Base-by-base conservation (phyloP, 176 grass and related monocot genomes). In the Carex cristatella region DNA sequence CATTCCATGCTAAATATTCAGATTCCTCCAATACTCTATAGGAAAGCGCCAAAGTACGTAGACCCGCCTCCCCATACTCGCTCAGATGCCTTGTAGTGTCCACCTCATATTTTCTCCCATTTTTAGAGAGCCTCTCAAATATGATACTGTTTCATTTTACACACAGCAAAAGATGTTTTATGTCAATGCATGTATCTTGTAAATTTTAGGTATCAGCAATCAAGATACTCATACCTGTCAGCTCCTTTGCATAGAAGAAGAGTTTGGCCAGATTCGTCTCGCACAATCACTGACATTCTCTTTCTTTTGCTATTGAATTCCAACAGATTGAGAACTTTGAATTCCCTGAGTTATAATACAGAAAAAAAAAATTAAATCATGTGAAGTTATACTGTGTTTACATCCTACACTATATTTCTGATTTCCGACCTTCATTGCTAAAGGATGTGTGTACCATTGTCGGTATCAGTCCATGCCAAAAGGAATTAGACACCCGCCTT, bases 291-390 rank as follows among this genome's bases (percentile, higher is more conserved):
- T 9, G 93, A 87, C 96, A 95, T 99, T 88, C 96, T 91, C 88
- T 99, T 99, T 87, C 96, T 94, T 95, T 99, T 94, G 90, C 93
- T 99, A 80, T 91, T 95, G 68, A 95, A 99, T 86, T 99, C 96
- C 90, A 99, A 94, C 5, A 95, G 66, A 95, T 95, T 99, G 72
- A 95, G 93, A 92, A 99, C 86, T 85, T 95, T 99, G 88, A 95
- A 98, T 81, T 95, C 93, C 93, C 96, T 98, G 61, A 87, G 65
- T 40, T 87, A 84, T 1, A 23, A 84, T 48, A 88, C 72, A 69
- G 35, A 61, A 77, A 40, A 40, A 46, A 87, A 76, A 37, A 87
- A 76, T 65, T 79, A 80, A 14, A 63, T 38, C 3, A 40, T 44
- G 15, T 5, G 16, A 44, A 23, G 58, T 64, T 27, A 56, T 54